Conservation (phyloP, 495 filamentous ascomycete species). For the Neurospora terricola region DNA sequence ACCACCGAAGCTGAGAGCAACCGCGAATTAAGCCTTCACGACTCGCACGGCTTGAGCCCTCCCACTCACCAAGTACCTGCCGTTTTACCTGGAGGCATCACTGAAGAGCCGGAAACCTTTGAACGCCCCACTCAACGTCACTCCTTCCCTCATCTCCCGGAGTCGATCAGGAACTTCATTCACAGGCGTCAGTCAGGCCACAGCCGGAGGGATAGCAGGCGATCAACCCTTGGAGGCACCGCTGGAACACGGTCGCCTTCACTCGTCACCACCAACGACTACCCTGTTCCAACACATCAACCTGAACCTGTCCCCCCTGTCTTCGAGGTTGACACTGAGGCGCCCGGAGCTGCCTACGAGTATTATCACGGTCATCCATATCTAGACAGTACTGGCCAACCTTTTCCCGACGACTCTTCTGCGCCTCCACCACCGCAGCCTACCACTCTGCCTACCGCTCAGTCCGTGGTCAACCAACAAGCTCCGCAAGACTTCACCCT, state of each 20-base stretch:
- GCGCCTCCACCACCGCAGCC: neutral
- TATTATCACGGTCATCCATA: constrained; percentile 22
- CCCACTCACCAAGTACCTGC: constrained; percentile 17
- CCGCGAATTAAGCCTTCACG: constrained; percentile 17
- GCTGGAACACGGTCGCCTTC: constrained; percentile 19
- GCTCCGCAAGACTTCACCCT: neutral
- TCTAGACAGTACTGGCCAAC: neutral
- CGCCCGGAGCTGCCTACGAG: constrained; percentile 18
- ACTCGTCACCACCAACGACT: constrained; percentile 7
- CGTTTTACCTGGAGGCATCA: constrained; percentile 17
- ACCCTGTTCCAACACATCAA: constrained; percentile 1
- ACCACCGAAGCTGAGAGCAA: constrained; percentile 15
- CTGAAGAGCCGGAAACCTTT: constrained; percentile 21
- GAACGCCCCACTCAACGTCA: constrained; percentile 8
- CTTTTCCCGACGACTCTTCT: neutral
- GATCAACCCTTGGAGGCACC: constrained; percentile 12
- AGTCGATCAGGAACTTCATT: constrained; percentile 16
- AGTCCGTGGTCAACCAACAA: constrained; percentile 2
- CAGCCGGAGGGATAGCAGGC: constrained; percentile 19
- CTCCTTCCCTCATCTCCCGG: constrained; percentile 11
- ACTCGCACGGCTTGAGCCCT: constrained; percentile 14
- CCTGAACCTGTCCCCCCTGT: constrained; percentile 2
- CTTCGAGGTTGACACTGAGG: constrained; percentile 18
- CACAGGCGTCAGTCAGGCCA: constrained; percentile 10
- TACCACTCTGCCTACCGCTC: constrained; percentile 3